Percentiles rank a stretch among this genome's conserved stretches.
Evolutionary conservation across 2,329 filamentous ascomycete species (phyloP).

Genomic region (Diplodia seriata): DNA sequence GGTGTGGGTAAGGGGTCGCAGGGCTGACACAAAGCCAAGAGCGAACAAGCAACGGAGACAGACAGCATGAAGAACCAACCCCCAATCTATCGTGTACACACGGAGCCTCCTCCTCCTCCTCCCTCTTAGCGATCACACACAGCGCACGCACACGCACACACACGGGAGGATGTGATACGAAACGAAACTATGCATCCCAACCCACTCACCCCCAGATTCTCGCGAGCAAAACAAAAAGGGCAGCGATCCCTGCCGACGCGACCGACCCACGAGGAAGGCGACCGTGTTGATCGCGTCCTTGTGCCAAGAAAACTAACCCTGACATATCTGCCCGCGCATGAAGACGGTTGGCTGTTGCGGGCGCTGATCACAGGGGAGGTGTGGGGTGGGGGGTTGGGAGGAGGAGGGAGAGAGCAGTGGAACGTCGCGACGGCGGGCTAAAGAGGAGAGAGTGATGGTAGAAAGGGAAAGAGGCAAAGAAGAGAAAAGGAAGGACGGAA

Average conservation of each 20-base stretch:
- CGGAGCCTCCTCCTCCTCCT: neutral
- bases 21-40: constrained; percentile 2
- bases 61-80: neutral
- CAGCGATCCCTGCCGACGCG: no score
- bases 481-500: no score
- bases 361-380: neutral
- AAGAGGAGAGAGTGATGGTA: neutral
- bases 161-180: neutral
- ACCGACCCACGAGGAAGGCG: no score
- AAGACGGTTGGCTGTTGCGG: neutral
- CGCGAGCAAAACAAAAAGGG: no score
- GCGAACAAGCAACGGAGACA: neutral
- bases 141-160: no score
- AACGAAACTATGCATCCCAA: neutral
- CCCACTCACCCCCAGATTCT: neutral
- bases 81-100: neutral
- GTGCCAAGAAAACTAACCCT: neutral
- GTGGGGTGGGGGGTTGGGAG: neutral
- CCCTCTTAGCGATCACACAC: neutral
- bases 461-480: no score
- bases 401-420: neutral
- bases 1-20: neutral
- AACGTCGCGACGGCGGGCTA: neutral
- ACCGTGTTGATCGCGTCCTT: neutral
- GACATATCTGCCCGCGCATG: neutral